These are phyloP conservation scores for Nemania serpens DNA, from an alignment of 2,329 filamentous ascomycete genomes.

Conservation along the genomic window DNA sequence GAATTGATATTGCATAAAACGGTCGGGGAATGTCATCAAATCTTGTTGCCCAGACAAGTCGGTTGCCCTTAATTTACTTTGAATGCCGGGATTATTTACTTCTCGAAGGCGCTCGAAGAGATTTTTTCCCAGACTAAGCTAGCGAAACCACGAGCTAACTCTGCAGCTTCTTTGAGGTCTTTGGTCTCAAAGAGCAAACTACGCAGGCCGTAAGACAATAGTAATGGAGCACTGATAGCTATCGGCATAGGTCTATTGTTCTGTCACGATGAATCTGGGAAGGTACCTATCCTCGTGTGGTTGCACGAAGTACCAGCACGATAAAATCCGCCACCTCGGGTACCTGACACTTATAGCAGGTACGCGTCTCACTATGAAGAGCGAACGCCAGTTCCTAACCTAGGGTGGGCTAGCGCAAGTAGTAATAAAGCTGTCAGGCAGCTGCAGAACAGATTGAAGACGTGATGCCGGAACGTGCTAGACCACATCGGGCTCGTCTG, in stretches of 20 bases:
- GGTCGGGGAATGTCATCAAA: slow-evolving; percentile 34
- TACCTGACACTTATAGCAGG: too few relatives aligned
- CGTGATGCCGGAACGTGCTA: slow-evolving; percentile 1
- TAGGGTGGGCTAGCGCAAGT: background rate
- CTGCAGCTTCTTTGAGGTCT: too few relatives aligned
- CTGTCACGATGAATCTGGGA: too few relatives aligned
- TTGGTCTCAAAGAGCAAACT: too few relatives aligned
- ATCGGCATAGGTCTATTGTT: too few relatives aligned
- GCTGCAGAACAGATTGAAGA: slow-evolving; percentile 10
- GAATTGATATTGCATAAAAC: background rate
- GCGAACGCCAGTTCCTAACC: background rate
- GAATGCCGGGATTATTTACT: slow-evolving; percentile 27
- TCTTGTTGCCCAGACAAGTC: slow-evolving; percentile 38
- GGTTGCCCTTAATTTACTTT: slow-evolving; percentile 21
- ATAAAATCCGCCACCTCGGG: too few relatives aligned
- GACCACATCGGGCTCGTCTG: slow-evolving; percentile 7
- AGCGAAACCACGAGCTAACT: background rate
- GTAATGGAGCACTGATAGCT: too few relatives aligned
- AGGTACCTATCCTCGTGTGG: too few relatives aligned
- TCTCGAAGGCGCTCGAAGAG: background rate
- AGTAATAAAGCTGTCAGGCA: slow-evolving; percentile 16
- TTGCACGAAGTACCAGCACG: too few relatives aligned
- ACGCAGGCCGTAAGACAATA: too few relatives aligned
- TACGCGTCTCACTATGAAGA: too few relatives aligned
- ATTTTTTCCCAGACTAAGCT: background rate